phyloP scores from a whole-genome alignment of 2,329 filamentous ascomycete genomes.

The Diaporthe ampelina region DNA sequence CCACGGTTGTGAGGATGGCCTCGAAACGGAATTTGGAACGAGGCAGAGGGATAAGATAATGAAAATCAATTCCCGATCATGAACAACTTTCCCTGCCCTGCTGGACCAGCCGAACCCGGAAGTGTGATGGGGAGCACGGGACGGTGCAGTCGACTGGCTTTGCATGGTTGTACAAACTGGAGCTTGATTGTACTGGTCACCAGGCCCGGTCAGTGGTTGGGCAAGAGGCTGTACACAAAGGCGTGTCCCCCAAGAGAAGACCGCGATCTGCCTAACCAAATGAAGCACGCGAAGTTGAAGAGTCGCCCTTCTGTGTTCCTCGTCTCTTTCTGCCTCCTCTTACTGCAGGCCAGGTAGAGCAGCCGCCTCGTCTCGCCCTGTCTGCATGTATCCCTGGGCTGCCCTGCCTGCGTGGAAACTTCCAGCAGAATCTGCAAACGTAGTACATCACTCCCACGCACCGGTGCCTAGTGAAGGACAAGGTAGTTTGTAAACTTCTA shows the following conservation, averaged over 20 bases:
- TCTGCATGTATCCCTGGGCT: not conserved
- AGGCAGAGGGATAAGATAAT: constrained; percentile 41
- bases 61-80: constrained; percentile 41
- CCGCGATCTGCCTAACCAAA: constrained; percentile 18
- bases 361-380: not conserved
- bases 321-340: not conserved
- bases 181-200: not conserved
- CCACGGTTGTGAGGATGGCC: constrained; percentile 40
- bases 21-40: constrained; percentile 48
- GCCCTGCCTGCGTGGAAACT: not conserved
- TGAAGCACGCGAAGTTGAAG: constrained; percentile 15
- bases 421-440: not conserved
- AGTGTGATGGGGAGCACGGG: not conserved
- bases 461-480: not conserved
- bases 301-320: not conserved
- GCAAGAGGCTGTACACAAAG: constrained; percentile 19
- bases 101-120: not conserved
- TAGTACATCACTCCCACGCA: not conserved
- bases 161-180: too few species aligned
- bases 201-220: not conserved
- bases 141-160: not conserved
- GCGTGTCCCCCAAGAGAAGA: not conserved
- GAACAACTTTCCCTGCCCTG: constrained; percentile 24
- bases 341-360: not conserved
- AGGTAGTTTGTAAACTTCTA: not conserved